A percentile compares a stretch with the other conserved stretches of the same genome.
phyloP scores from a whole-genome alignment of 805 yeast genomes.

The Nakazawaea ambrosiae region DNA sequence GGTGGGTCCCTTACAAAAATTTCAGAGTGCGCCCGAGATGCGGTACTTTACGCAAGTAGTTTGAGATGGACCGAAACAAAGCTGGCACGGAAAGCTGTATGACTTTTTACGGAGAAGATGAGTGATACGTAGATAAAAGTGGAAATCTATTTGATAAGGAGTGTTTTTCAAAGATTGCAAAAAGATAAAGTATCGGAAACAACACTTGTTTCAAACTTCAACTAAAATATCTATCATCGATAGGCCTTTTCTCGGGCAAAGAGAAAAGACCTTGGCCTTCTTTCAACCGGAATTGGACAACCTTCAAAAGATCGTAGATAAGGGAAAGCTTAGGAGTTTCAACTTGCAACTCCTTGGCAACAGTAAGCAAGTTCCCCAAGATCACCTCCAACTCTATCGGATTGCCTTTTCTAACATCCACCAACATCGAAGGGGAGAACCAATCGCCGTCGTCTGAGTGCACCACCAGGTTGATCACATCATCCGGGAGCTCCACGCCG shows the following conservation, averaged over 20 bases:
- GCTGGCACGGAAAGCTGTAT: no score
- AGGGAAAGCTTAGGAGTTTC: slow-evolving; percentile 52
- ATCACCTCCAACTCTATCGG: slow-evolving; percentile 68
- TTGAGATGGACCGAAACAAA: no score
- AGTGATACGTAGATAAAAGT: no score
- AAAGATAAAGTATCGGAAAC: no score
- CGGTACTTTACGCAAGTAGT: no score
- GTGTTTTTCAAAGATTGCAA: no score
- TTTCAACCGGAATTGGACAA: slow-evolving; percentile 54
- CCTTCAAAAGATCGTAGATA: slow-evolving; percentile 51
- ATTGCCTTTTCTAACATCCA: slow-evolving; percentile 58
- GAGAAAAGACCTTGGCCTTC: slow-evolving; percentile 43
- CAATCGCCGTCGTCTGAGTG: slow-evolving; percentile 53
- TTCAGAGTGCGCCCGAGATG: no score
- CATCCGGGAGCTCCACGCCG: slow-evolving; percentile 47
- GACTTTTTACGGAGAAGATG: no score
- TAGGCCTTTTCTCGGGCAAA: slow-evolving; percentile 37
- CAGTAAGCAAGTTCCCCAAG: slow-evolving; percentile 53
- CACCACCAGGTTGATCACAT: slow-evolving; percentile 40
- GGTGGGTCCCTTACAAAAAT: no score
- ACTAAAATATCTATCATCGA: slow-evolving; percentile 12
- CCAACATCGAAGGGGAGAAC: slow-evolving; percentile 69
- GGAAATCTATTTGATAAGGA: no score
- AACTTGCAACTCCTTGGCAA: slow-evolving; percentile 41
- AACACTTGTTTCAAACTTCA: no score